Evolutionary conservation across 345 rosid species (phyloP).

Genomic region (Syzygium grande): DNA sequence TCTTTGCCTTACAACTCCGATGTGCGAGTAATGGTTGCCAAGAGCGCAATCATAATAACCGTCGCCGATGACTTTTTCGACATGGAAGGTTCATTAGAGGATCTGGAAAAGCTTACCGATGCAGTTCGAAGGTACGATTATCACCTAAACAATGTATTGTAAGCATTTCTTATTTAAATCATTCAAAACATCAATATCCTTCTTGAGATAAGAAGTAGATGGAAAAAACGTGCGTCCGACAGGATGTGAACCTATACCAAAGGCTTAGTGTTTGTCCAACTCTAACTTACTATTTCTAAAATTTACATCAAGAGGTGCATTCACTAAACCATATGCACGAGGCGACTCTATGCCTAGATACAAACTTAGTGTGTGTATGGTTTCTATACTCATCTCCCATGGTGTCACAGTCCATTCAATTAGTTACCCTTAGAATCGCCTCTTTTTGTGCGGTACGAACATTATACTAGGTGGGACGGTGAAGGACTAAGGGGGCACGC

Average conservation of each 20-base stretch:
- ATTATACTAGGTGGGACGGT: slow-evolving; percentile 45
- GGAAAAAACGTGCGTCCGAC: no score
- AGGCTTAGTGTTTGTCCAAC: not conserved
- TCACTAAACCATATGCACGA: not conserved
- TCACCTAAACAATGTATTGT: no score
- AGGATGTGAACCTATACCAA: no score
- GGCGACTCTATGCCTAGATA: not conserved
- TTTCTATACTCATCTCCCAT: not conserved
- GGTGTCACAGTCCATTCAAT: not conserved
- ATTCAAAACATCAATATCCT: no score
- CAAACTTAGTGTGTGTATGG: not conserved
- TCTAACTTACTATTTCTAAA: no score
- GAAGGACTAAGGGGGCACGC: slow-evolving; percentile 34
- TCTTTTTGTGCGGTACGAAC: not conserved
- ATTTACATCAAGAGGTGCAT: not conserved
- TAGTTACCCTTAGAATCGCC: not conserved
- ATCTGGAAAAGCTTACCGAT: slow-evolving; percentile 30
- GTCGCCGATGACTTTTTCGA: slow-evolving; percentile 66
- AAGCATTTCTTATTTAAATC: no score
- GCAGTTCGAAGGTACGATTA: slow-evolving; percentile 37
- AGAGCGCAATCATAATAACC: slow-evolving; percentile 37
- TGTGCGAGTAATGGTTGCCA: slow-evolving; percentile 24
- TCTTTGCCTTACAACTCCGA: slow-evolving; percentile 27
- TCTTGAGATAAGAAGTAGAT: no score
- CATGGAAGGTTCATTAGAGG: slow-evolving; percentile 36